A percentile compares a stretch with the other conserved stretches of the same genome.
Conservation (phyloP, 495 filamentous ascomycete species). For the Tuber melanosporum region DNA sequence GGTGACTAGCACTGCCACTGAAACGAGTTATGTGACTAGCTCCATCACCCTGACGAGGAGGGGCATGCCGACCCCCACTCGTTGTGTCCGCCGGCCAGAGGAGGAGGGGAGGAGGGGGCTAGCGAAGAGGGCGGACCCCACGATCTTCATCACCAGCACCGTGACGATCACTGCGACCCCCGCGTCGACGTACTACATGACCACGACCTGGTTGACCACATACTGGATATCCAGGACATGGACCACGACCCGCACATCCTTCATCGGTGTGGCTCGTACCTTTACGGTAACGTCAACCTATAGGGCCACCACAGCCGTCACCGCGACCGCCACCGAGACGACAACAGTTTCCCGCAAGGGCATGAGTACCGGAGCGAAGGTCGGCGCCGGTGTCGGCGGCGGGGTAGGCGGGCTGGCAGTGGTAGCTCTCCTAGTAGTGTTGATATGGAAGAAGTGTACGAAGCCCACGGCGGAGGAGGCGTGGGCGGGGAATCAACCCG, state of each 20-base stretch:
- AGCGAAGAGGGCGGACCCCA: background rate
- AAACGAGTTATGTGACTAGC: background rate
- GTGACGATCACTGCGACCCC: background rate
- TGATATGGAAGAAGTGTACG: background rate
- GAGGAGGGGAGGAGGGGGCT: background rate
- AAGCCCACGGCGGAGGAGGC: background rate
- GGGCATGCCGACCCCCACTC: background rate
- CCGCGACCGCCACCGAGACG: background rate
- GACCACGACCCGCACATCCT: background rate
- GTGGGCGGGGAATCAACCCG: background rate
- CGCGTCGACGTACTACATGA: background rate
- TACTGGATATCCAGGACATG: background rate
- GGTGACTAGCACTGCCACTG: background rate
- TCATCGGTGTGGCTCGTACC: background rate
- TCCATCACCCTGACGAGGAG: background rate
- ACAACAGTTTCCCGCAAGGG: background rate
- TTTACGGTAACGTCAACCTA: background rate
- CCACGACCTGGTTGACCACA: background rate
- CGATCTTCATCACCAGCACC: background rate
- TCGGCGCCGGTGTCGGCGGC: background rate
- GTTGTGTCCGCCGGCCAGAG: background rate
- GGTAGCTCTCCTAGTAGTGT: background rate
- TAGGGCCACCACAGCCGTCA: background rate
- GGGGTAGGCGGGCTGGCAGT: background rate
- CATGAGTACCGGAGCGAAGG: background rate